phyloP scores from a whole-genome alignment of 2,329 filamentous ascomycete genomes.

The Aureobasidium uvarum region DNA sequence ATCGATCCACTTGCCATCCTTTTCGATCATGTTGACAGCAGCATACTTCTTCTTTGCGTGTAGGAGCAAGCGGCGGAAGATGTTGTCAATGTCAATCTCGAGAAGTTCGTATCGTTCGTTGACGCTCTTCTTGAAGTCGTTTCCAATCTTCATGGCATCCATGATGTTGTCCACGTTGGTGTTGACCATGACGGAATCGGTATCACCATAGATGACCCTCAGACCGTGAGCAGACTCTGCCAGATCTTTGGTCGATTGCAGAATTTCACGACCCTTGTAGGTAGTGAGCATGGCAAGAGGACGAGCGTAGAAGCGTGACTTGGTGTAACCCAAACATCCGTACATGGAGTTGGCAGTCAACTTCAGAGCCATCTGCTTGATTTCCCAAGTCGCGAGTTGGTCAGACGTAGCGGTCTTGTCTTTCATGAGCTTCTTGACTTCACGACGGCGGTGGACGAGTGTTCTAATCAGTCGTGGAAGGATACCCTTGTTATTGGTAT shows the following conservation, averaged over 20 bases:
- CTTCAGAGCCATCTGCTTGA: conserved; percentile 95
- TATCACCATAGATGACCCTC: conserved; percentile 97
- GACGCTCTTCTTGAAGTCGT: conserved; percentile 91
- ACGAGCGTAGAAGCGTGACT: conserved; percentile 94
- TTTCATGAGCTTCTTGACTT: conserved; percentile 98
- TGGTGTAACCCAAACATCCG: conserved; percentile 94
- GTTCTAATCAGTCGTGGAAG: conserved; percentile 88
- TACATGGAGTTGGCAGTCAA: conserved; percentile 99
- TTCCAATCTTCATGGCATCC: conserved; percentile 85
- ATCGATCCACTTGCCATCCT: conserved; percentile 82
- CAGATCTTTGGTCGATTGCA: conserved; percentile 91
- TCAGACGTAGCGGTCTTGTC: conserved; percentile 81
- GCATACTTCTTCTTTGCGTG: conserved; percentile 99
- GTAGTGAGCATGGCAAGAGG: conserved; percentile 95
- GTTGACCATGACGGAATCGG: conserved; percentile 99
- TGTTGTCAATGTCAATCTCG: conserved; percentile 97
- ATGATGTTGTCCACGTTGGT: conserved; percentile 93
- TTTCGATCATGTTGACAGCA: conserved; percentile 85
- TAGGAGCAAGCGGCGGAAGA: conserved; percentile 87
- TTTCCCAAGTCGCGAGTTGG: conserved; percentile 92
- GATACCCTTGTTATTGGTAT: conserved; percentile 75
- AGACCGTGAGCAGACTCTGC: conserved; percentile 80
- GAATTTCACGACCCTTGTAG: conserved; percentile 95
- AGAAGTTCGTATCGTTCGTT: conserved; percentile 90
- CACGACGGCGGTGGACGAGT: conserved; percentile 79